Evolutionary conservation across 1,284 basidiomycete species (phyloP).

Genomic region (Ustilago loliicola): DNA sequence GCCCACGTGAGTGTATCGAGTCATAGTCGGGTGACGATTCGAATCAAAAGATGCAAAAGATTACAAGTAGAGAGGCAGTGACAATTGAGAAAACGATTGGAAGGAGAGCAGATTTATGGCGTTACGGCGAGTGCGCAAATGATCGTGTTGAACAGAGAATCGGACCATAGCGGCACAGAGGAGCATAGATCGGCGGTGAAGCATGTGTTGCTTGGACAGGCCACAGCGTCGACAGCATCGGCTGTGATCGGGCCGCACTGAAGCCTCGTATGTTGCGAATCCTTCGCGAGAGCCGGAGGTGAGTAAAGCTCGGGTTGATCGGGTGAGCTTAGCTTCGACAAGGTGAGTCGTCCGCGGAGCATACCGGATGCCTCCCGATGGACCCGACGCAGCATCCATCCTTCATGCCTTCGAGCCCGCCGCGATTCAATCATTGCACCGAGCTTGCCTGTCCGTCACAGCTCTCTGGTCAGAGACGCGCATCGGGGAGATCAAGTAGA

Average conservation of each 20-base stretch:
- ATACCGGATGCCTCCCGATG: neutral
- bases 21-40: conserved; percentile 11
- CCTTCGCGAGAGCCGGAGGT: neutral
- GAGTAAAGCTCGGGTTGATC: too few species aligned
- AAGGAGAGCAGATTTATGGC: neutral
- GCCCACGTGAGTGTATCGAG: neutral
- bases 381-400: neutral
- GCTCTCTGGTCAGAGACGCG: neutral
- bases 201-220: too few species aligned
- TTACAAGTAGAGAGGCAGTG: conserved; percentile 1
- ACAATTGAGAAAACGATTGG: neutral
- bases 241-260: too few species aligned
- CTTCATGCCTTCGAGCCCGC: neutral
- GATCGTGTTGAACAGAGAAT: too few species aligned
- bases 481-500: neutral
- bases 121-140: too few species aligned
- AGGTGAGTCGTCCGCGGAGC: neutral
- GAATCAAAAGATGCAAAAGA: conserved; percentile 11
- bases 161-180: too few species aligned
- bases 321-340: neutral
- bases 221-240: too few species aligned
- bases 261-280: neutral
- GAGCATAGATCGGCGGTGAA: too few species aligned
- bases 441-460: neutral
- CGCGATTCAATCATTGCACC: neutral